phyloP scores from a whole-genome alignment of 129 eudicot genomes.

The Artemisia tridentata region DNA sequence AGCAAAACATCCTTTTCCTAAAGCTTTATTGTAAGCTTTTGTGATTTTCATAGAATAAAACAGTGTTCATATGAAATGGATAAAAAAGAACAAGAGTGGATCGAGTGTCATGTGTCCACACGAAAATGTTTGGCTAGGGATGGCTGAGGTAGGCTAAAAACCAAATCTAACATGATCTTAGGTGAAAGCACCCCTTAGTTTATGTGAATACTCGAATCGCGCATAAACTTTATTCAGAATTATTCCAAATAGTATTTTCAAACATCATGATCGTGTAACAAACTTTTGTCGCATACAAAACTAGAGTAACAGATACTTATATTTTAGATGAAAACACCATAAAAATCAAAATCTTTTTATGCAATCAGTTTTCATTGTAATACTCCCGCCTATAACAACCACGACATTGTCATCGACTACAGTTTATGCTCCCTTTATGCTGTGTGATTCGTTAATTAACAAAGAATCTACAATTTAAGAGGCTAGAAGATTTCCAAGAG shows the following conservation, averaged over 20 bases:
- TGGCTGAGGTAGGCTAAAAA: constrained; percentile 16
- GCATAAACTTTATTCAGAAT: background rate
- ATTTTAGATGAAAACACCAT: too few relatives aligned
- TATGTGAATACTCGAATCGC: constrained; percentile 13
- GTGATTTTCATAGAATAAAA: background rate
- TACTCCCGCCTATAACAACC: too few relatives aligned
- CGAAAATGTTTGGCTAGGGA: constrained; percentile 26
- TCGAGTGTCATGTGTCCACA: constrained; percentile 30
- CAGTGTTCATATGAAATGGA: background rate
- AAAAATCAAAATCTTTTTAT: too few relatives aligned
- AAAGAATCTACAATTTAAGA: too few relatives aligned
- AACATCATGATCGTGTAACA: background rate
- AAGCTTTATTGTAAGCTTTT: background rate
- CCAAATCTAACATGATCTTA: constrained; percentile 12
- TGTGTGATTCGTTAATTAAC: too few relatives aligned
- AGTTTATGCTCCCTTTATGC: too few relatives aligned
- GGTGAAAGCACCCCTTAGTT: constrained; percentile 10
- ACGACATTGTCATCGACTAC: too few relatives aligned
- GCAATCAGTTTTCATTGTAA: too few relatives aligned
- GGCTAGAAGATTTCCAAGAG: too few relatives aligned
- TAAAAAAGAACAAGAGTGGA: constrained; percentile 4
- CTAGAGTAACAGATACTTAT: background rate
- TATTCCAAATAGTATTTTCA: background rate
- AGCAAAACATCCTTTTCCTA: too few relatives aligned
- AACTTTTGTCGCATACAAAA: background rate